Base-by-base conservation (phyloP, 306 rosid species). In the Cucumis melo region DNA sequence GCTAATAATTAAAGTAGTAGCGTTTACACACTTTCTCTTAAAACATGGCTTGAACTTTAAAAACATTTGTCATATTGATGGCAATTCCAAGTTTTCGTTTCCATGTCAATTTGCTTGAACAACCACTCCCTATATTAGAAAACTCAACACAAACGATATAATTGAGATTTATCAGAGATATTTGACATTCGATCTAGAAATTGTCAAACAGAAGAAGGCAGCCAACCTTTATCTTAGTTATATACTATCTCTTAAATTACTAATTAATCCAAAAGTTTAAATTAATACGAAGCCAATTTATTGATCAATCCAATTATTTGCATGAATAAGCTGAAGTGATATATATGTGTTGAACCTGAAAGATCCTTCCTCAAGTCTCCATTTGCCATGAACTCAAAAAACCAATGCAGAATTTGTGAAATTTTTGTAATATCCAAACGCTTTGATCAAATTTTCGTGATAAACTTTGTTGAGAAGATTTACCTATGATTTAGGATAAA, bases 11-110 rank as follows among this genome's bases (percentile, higher is more conserved):
- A 42, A 10, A 32, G 34, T 1, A 2, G 34, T 3, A 32, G 3
- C 34, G 34, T 32, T 32, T 32, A 32, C 34, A 32, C 1, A 1
- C 34, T 32, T 27, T 27, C 29, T 27, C 29, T 27, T 27, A 41
- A 41, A 41, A 41, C 8, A 5, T 41, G 46, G 8, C 39, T 41
- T 42, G 48, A 42, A 42, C 10, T 42, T 42, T 42, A 8, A 42
- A 42, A 42, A 42, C 48, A 42, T 42, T 42, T 42, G 48, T 42
- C 41, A 81, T 61, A 79, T 74, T 83, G 16, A 76, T 46, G 6
- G 85, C 83, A 5, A 86, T 81, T 73, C 67, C 68, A 76, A 86
- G 78, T 64, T 85, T 66, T 3, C 51, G 41, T 59, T 72, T 79
- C 86, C 86, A 83, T 29, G 72, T 64, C 84, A 56, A 56, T 8